Conservation (phyloP, 2,329 filamentous ascomycete species). For the Penicillium sp. region DNA sequence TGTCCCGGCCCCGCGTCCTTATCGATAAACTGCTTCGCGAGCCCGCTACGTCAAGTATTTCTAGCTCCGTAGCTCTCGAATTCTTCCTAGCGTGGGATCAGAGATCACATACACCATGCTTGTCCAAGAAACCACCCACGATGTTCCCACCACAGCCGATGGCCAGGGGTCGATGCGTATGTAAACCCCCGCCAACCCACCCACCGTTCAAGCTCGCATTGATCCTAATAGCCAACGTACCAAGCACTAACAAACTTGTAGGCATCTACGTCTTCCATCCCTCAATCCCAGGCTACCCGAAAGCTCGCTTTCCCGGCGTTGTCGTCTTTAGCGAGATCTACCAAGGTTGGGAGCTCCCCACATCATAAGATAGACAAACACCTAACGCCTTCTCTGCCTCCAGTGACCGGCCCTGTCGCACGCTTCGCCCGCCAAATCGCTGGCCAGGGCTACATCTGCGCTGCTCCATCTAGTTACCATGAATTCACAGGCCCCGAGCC, state of each 20-base stretch:
- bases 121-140: constrained; percentile 35
- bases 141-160: constrained; percentile 40
- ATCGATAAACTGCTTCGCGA: constrained; percentile 16
- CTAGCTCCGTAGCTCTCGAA: background rate
- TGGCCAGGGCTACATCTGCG: constrained; percentile 89
- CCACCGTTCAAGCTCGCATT: background rate
- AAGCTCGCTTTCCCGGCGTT: constrained; percentile 85
- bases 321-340: constrained; percentile 93
- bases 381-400: background rate
- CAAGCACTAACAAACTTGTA: constrained; percentile 36
- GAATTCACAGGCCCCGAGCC: constrained; percentile 86
- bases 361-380: background rate
- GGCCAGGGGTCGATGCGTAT: constrained; percentile 40
- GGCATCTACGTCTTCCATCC: constrained; percentile 90
- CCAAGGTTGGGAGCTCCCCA: constrained; percentile 64
- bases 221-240: background rate
- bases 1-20: constrained; percentile 20
- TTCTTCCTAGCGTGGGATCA: background rate
- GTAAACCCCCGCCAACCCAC: constrained; percentile 2
- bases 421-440: constrained; percentile 90
- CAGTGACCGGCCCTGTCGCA: constrained; percentile 85
- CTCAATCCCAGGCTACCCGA: constrained; percentile 76
- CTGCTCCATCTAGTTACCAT: constrained; percentile 86
- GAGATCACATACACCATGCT: constrained; percentile 26
- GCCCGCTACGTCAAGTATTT: background rate